Evolutionary conservation across 306 rosid species (phyloP), one percentile per base, ranked within the genome.

Genomic region (Luffa acutangula): DNA sequence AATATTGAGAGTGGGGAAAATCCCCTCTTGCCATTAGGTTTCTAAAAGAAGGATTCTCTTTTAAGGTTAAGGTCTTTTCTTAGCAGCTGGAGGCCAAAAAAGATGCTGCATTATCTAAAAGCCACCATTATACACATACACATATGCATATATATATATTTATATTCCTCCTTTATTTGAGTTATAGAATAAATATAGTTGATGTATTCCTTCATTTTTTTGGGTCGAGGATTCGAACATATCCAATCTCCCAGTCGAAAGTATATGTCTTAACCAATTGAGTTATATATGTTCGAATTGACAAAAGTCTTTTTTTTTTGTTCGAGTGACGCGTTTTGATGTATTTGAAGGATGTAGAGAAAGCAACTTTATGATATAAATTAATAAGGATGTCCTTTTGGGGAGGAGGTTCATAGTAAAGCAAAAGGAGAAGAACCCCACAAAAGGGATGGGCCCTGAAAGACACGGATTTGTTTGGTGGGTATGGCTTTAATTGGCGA

Each of bases 81-180:
- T 2, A 69, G 7, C 13, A 67, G 52, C 75, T 67, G 75, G 31
- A 67, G 33, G 2, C 9, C 75, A 69, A 69, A n/a, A 43, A 11
- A 69, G 75, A 69, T 71, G 76, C 41, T 71, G 57, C 76, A 46
- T 71, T 71, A 71, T 71, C 57, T 71, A 71, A 71, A 17, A 33
- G 34, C 53, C 75, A 37, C 76, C 54, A 70, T 70, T 70, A 43
- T 67, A 18, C 0, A 37, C 18, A 37, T 15, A 39, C 31, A 60
- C 12, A 9, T 6, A 33, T 59, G 3, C n/a, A 1, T 12, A 51
- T 1, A 13, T 58, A 5, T 21, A 58, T 25, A 11, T 31, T 59
- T 25, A 59, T 31, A 62, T 62, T 62, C 69, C 69, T 13, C 69
- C n/a, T 33, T 62, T 62, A 62, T 62, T 62, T 9, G 12, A 59